phyloP scores from a whole-genome alignment of 2,329 filamentous ascomycete species.

The Xylariaceae sp. region DNA sequence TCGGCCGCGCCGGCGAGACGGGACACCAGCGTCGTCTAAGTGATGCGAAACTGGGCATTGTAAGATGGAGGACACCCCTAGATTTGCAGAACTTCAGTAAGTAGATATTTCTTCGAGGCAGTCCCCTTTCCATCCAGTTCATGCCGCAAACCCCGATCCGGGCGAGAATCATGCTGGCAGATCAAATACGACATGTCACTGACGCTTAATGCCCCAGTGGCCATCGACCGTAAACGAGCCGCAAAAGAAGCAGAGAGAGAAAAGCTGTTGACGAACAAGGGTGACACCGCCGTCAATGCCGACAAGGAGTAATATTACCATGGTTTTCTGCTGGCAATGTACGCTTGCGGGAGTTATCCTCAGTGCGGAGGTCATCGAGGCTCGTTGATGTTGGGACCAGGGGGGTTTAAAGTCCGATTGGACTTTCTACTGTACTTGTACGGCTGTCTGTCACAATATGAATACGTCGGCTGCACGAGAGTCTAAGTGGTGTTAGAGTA shows the following conservation, averaged over 20 bases:
- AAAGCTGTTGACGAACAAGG: background rate
- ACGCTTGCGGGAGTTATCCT: too few relatives aligned
- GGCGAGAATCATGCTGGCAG: background rate
- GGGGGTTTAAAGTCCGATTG: too few relatives aligned
- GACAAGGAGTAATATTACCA: background rate
- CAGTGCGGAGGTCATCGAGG: too few relatives aligned
- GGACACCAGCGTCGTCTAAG: slow-evolving; percentile 66
- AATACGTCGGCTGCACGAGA: too few relatives aligned
- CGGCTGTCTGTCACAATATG: too few relatives aligned
- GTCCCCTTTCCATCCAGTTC: too few relatives aligned
- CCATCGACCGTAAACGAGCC: slow-evolving; percentile 7
- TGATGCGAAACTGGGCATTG: slow-evolving; percentile 56
- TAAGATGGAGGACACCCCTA: slow-evolving; percentile 56
- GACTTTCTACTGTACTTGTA: background rate
- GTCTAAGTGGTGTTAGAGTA: too few relatives aligned
- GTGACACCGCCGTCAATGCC: background rate
- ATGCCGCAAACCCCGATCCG: background rate
- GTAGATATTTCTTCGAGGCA: background rate
- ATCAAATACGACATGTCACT: background rate
- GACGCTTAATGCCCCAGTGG: slow-evolving; percentile 3
- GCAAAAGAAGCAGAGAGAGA: slow-evolving; percentile 21
- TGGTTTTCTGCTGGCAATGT: background rate
- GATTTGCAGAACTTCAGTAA: slow-evolving; percentile 42
- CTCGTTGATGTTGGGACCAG: too few relatives aligned
- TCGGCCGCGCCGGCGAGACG: slow-evolving; percentile 77